Evolutionary conservation across 163 green algal genomes (phyloP).

Genomic region (Volvox carteri): DNA sequence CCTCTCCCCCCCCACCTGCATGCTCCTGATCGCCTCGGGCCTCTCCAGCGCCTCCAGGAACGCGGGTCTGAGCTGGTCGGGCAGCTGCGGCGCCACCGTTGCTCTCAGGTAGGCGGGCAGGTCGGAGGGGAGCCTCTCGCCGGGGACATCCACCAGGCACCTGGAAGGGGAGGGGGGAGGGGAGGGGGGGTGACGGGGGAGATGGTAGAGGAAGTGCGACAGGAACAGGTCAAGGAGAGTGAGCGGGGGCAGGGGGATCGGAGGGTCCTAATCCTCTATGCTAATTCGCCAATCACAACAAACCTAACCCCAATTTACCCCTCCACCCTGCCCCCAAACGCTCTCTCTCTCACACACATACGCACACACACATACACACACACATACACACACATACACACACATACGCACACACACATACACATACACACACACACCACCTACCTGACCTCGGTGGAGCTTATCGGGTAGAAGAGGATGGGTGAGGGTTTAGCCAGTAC

Average conservation of each 20-base stretch:
- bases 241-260: no score
- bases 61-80: conserved; percentile 75
- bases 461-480: conserved; percentile 99
- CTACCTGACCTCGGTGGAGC: conserved; percentile 79
- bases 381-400: no score
- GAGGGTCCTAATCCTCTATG: no score
- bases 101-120: conserved; percentile 69
- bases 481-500: conserved; percentile 94
- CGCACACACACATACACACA: no score
- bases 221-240: neutral
- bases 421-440: no score
- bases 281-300: no score
- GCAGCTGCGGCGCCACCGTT: conserved; percentile 80
- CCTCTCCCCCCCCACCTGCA: conserved; percentile 49
- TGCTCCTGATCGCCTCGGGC: conserved; percentile 68
- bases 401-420: no score
- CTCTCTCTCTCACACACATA: no score
- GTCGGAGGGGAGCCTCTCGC: conserved; percentile 81
- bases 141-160: conserved; percentile 95
- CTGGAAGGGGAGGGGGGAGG: conserved; percentile 38
- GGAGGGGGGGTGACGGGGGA: neutral
- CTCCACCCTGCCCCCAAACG: no score
- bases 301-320: no score
- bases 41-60: conserved; percentile 86
- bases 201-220: neutral